phyloP scores from a whole-genome alignment of 768 basidiomycete genomes.

The Boletus sensibilis region DNA sequence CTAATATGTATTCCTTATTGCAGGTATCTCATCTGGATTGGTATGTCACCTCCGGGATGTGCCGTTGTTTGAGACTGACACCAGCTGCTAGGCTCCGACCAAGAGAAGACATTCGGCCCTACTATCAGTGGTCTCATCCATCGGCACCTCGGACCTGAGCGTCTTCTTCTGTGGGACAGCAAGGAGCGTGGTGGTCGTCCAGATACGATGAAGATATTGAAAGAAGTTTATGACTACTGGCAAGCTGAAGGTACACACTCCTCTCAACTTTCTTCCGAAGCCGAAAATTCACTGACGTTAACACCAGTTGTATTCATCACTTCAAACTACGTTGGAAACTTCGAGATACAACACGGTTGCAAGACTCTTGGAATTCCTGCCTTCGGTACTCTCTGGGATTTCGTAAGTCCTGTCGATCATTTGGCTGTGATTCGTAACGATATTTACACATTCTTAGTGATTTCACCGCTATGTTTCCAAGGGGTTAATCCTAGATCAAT shows the following conservation, averaged over 20 bases:
- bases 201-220: constrained; percentile 73
- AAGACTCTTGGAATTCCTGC: constrained; percentile 66
- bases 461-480: neutral
- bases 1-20: constrained; percentile 2
- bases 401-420: constrained; percentile 35
- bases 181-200: constrained; percentile 72
- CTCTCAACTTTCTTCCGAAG: neutral
- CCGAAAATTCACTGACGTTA: neutral
- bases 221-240: constrained; percentile 67
- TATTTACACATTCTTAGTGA: constrained; percentile 22
- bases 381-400: constrained; percentile 73
- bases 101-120: constrained; percentile 82
- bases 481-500: neutral
- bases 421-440: constrained; percentile 1
- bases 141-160: constrained; percentile 69
- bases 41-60: constrained; percentile 31
- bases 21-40: constrained; percentile 82
- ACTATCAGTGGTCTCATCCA: constrained; percentile 74
- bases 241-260: constrained; percentile 57
- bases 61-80: constrained; percentile 9
- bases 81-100: constrained; percentile 60
- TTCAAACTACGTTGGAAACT: constrained; percentile 77
- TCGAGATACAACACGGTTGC: constrained; percentile 78
- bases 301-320: constrained; percentile 72
- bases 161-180: constrained; percentile 75